A percentile compares a stretch with the other conserved stretches of the same genome.
These are phyloP conservation scores for Citropsis articulata DNA, from an alignment of 345 rosid species.

Conservation along the genomic window DNA sequence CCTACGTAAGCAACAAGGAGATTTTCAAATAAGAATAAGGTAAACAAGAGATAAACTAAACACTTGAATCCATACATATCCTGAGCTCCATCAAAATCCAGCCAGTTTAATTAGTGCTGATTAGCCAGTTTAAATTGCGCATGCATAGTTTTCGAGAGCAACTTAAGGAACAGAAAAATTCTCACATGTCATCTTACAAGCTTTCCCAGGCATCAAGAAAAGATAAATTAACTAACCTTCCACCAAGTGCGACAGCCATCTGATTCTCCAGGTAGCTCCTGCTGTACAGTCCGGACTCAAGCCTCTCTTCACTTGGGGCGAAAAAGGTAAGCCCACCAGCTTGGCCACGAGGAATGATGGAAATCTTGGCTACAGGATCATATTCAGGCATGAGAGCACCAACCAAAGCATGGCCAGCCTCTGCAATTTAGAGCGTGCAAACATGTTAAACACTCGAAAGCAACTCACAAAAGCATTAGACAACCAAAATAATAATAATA, in stretches of 20 bases:
- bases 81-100: neutral
- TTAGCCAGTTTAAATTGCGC: neutral
- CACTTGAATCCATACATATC: neutral
- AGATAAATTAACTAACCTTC: slow-evolving; percentile 57
- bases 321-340: slow-evolving; percentile 97
- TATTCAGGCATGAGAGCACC: slow-evolving; percentile 98
- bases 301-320: slow-evolving; percentile 96
- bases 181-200: neutral
- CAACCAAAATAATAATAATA: neutral
- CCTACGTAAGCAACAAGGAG: slow-evolving; percentile 30
- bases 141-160: neutral
- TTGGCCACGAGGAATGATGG: slow-evolving; percentile 96
- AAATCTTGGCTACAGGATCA: slow-evolving; percentile 94
- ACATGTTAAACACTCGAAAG: slow-evolving; percentile 1
- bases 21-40: neutral
- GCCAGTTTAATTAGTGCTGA: neutral
- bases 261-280: slow-evolving; percentile 97
- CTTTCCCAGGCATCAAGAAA: neutral
- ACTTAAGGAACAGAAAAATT: neutral
- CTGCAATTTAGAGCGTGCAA: slow-evolving; percentile 34
- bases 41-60: neutral
- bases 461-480: neutral
- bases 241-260: slow-evolving; percentile 98
- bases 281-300: slow-evolving; percentile 95
- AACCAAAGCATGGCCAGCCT: slow-evolving; percentile 97